A percentile compares a stretch with the other conserved stretches of the same genome.
Conservation (phyloP, 345 rosid species). For the Gossypium herbaceum region DNA sequence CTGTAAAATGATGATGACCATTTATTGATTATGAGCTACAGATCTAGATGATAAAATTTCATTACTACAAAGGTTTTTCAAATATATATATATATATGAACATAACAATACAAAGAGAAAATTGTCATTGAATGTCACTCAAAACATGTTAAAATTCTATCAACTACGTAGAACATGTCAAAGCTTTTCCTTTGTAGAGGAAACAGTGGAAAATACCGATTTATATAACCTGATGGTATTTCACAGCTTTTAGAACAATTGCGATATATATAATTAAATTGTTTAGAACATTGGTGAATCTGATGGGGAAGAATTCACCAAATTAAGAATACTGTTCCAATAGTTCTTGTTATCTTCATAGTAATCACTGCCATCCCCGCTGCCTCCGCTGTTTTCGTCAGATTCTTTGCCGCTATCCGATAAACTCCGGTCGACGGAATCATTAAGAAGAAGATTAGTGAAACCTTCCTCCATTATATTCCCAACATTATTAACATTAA, state of each 20-base stretch:
- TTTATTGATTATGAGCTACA: background rate
- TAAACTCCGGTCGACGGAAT: constrained; percentile 42
- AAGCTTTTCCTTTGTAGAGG: background rate
- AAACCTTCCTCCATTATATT: constrained; percentile 62
- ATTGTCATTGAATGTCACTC: background rate
- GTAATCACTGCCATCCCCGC: constrained; percentile 39
- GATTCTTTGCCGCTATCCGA: constrained; percentile 47
- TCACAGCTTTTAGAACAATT: constrained; percentile 1
- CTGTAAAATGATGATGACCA: no score
- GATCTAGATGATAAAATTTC: background rate
- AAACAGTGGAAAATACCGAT: background rate
- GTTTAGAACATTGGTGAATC: constrained; percentile 61
- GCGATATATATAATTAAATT: background rate
- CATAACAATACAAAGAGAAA: background rate
- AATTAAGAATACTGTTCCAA: constrained; percentile 89
- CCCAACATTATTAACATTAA: constrained; percentile 19
- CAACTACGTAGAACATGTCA: background rate
- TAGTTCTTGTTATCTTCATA: constrained; percentile 88
- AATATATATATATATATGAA: background rate
- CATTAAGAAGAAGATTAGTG: constrained; percentile 63
- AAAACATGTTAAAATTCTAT: constrained; percentile 2
- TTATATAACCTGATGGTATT: background rate
- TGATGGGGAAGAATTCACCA: constrained; percentile 86
- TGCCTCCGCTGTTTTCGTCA: constrained; percentile 17
- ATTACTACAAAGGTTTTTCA: no score